Base-by-base conservation (phyloP, 345 rosid species). In the Hevea brasiliensis region DNA sequence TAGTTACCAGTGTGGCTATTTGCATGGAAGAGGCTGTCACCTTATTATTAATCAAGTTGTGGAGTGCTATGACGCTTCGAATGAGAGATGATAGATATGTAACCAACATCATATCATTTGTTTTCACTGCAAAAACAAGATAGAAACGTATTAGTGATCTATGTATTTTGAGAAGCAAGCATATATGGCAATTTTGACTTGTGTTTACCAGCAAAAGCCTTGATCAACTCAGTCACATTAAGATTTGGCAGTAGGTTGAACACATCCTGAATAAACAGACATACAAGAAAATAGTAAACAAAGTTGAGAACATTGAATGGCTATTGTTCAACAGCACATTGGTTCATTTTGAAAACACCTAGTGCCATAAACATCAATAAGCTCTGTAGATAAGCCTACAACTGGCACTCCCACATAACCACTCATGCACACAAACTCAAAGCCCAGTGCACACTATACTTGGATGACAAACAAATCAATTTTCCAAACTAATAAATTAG, bases 41-140 rank as follows among this genome's bases (percentile, higher is more conserved):
- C 97, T 93, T 91, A 78, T 93, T 90, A 72, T 89, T 91, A 81
- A 91, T 91, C 91, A 91, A 85, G 88, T 90, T 90, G 77, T 93
- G 98, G 50, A 93, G 90, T 0, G 98, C 97, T 67, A 93, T 87
- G 40, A 91, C 90, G 67, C 93, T 91, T 64, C 92, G 85, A 65
- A 89, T 89, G 74, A 89, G 89, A 32, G 93, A 91, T 23, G 92
- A 87, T 51, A 91, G 85, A 74, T 91, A 91, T 29, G 85, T 89
- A 17, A 91, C 90, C 69, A 89, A 76, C 97, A 91, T 91, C 97
- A 87, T 89, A 82, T 87, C 93, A 72, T 91, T 91, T 56, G 93
- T 91, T 87, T 91, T 91, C 71, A 89, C 94, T 89, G 89, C 83
- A 76, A 37, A 23, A 14, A 44, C 37, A 48, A 47, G 59, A 45